Evolutionary conservation across 495 filamentous ascomycete species (phyloP).

Genomic region (Amniculicola lignicola): DNA sequence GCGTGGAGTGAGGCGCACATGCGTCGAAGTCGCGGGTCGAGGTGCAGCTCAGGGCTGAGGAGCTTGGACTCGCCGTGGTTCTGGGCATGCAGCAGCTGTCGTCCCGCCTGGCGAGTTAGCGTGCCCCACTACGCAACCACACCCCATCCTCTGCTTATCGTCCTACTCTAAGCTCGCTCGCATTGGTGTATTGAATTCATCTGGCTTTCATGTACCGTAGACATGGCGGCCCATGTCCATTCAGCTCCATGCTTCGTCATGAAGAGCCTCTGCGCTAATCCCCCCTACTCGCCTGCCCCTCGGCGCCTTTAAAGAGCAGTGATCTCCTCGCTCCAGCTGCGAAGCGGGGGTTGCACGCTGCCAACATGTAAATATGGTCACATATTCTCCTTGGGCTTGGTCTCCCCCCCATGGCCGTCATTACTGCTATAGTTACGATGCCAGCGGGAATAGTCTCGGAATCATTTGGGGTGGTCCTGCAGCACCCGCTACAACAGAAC

Average conservation of each 20-base stretch:
- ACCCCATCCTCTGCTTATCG: neutral
- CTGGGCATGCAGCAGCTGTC: neutral
- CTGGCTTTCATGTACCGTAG: neutral
- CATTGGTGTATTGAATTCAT: neutral
- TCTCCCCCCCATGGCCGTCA: conserved; percentile 15
- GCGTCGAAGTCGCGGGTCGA: neutral
- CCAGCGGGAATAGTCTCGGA: neutral
- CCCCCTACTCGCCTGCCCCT: neutral
- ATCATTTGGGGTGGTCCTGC: conserved; percentile 18
- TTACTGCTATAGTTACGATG: conserved; percentile 15
- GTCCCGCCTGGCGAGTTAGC: neutral
- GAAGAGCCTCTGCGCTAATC: neutral
- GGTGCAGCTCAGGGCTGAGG: neutral
- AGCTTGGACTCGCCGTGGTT: neutral
- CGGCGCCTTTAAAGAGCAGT: conserved; percentile 4
- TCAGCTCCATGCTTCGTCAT: neutral
- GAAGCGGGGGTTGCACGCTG: neutral
- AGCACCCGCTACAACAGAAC: neutral
- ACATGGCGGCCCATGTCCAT: neutral
- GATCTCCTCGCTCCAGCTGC: neutral
- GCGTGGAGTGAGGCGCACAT: neutral
- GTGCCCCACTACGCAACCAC: neutral
- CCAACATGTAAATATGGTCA: conserved; percentile 20
- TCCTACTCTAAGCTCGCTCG: neutral
- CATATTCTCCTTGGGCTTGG: conserved; percentile 23